Base-by-base conservation (phyloP, 139 green algal genomes). In the Picochlorum sp. region DNA sequence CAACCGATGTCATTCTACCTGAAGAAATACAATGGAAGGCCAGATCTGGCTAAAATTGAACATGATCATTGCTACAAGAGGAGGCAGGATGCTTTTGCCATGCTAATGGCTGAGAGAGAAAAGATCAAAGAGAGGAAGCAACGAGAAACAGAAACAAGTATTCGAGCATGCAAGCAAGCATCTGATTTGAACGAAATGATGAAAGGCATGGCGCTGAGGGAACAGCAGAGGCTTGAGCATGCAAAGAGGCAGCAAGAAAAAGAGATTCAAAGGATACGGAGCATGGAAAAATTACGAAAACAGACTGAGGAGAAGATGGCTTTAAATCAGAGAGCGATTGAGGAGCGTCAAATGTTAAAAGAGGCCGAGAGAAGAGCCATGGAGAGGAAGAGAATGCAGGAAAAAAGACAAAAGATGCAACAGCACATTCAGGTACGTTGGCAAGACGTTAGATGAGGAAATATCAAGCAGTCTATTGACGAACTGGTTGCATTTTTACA, bases 31-130 rank as follows among this genome's bases (percentile, higher is more conserved):
- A 58, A 58, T 21, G 16, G 18, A 54, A 71, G 82, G 20, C 26
- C 49, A 0, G 81, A 89, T 18, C 71, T 94, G 28, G 75, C 73
- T 1, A 60, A 81, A 49, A 54, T 92, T 38, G 75, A 80, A 10
- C 92, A 81, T 63, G 72, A 88, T 8, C 75, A 87, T 47, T 65
- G 83, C 44, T 84, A 94, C 72, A 55, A 38, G 9, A 31, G 83
- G 21, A 73, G 87, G 1, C 81, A 92, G 81, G 84, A 85, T 58
- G 77, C 81, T 8, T 51, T 92, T 24, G 68, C 69, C 20, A 58
- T 70, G 10, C 72, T 92, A 57, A 63, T 90, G 14, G 80, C 88
- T 30, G 20, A 65, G 8, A 23, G 58, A 15, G 58, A 51, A 26
- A 18, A 18, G 44, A 23, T 31, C 7, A 11, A 62, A 20, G 20